Conservation (phyloP, 306 rosid species). For the Cucurbita maxima region DNA sequence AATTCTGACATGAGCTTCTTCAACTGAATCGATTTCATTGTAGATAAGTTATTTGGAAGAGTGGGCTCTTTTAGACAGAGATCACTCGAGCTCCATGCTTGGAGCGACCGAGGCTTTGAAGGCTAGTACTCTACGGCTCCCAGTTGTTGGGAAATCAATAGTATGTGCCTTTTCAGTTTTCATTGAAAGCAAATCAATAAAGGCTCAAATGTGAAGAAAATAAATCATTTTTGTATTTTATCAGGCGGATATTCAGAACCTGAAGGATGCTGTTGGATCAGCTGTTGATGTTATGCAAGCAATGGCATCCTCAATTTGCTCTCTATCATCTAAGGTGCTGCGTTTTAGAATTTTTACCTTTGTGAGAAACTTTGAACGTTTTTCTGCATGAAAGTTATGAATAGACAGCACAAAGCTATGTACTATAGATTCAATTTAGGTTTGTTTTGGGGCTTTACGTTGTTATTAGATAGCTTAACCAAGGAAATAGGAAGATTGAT, state of each 20-base stretch:
- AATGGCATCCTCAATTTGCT: constrained; percentile 80
- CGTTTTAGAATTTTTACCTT: neutral
- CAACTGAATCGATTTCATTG: constrained; percentile 18
- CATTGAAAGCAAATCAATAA: neutral
- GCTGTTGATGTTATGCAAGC: constrained; percentile 95
- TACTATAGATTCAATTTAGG: neutral
- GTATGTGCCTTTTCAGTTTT: constrained; percentile 31
- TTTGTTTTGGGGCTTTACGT: neutral
- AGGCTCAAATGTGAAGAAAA: neutral
- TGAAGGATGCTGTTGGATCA: constrained; percentile 87
- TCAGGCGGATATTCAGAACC: constrained; percentile 83
- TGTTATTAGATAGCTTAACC: neutral
- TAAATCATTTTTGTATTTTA: neutral
- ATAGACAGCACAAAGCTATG: neutral
- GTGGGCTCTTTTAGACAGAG: constrained; percentile 84
- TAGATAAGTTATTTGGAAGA: constrained; percentile 83
- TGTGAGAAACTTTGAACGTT: neutral
- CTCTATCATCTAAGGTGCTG: constrained; percentile 70
- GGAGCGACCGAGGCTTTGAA: constrained; percentile 97
- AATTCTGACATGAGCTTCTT: neutral
- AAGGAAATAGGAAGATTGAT: neutral
- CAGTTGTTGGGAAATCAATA: constrained; percentile 72
- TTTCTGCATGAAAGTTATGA: neutral
- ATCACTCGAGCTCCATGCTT: constrained; percentile 78
- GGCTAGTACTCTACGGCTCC: constrained; percentile 98